Evolutionary conservation across 148 eudicot genomes (phyloP), one percentile per base, ranked within the genome.

Genomic region (Simmondsia chinensis): DNA sequence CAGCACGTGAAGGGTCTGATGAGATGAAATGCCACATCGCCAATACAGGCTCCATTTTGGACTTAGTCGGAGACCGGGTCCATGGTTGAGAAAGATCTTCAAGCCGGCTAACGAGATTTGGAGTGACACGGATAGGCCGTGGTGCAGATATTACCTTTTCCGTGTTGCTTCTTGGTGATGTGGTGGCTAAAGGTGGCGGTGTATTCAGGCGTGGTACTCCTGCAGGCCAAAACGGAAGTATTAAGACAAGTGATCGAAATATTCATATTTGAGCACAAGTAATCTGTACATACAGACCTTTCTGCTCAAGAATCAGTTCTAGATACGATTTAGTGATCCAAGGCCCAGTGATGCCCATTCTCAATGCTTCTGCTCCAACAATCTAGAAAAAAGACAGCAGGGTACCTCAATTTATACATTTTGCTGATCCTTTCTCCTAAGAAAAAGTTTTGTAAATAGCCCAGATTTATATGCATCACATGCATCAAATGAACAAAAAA

Each of bases 311-410:
- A 39, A 82, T 82, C 79, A 91, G 64, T 72, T 91, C 99, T 39
- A 91, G 87, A 71, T 91, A 91, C 31, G 99, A 91, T 77, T 86
- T 86, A 39, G 83, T 86, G 63, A 91, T 91, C 99, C 99, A 86
- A 40, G 96, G 83, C 39, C 94, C 94, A 52, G 47, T 66, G 30
- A 86, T 52, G 41, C 71, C 79, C 75, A 79, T 56, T 59, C 79
- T 91, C 33, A 74, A 64, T 44, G 94, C 87, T 65, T 91, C 95
- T 24, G 69, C 66, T 39, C 88, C 99, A 68, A 91, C 99, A 31
- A 71, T 74, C 97, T 91, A 49, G 18, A 56, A 5, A 60, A 53
- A 47, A 50, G 33, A 26, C 24, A 38, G 7, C 9, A 5, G 31
- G 5, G 5, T 28, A 5, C 9, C 5, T 28, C 5, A 28, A 28